Evolutionary conservation across 306 rosid species (phyloP).

Genomic region (Cotoneaster glaucophyllus): DNA sequence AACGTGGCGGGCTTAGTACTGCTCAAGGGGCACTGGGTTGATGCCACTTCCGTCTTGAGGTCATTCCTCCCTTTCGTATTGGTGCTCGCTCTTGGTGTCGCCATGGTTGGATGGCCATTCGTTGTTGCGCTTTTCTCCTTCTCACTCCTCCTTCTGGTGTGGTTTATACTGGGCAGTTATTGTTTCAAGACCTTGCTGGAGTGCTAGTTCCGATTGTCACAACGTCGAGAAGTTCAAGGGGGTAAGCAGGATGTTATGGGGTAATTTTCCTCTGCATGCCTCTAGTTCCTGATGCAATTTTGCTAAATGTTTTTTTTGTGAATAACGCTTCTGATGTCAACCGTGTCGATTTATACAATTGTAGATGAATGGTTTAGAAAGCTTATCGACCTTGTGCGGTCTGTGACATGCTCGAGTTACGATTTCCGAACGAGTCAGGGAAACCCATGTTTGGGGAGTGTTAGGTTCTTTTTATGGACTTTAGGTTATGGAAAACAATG

Average conservation of each 20-base stretch:
- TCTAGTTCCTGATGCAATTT: not conserved
- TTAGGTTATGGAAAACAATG: not conserved
- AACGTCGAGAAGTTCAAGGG: conserved; percentile 13
- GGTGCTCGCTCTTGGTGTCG: conserved; percentile 61
- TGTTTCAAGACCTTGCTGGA: conserved; percentile 47
- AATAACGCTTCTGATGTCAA: not conserved
- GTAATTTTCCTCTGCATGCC: not conserved
- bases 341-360: not conserved
- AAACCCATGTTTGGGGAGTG: not conserved
- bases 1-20: conserved; percentile 64
- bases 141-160: conserved; percentile 60
- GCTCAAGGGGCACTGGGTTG: conserved; percentile 83
- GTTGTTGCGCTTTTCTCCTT: conserved; percentile 49
- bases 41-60: conserved; percentile 47
- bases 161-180: conserved; percentile 70
- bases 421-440: not conserved
- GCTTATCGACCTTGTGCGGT: not conserved
- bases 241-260: not conserved
- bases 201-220: conserved; percentile 35
- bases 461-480: too few relatives aligned
- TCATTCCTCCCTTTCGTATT: conserved; percentile 72
- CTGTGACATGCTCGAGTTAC: not conserved
- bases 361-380: not conserved
- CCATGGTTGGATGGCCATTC: conserved; percentile 79
- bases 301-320: not conserved